These are phyloP conservation scores for Samsoniella hepiali DNA, from an alignment of 2,329 filamentous ascomycete genomes.

Conservation along the genomic window DNA sequence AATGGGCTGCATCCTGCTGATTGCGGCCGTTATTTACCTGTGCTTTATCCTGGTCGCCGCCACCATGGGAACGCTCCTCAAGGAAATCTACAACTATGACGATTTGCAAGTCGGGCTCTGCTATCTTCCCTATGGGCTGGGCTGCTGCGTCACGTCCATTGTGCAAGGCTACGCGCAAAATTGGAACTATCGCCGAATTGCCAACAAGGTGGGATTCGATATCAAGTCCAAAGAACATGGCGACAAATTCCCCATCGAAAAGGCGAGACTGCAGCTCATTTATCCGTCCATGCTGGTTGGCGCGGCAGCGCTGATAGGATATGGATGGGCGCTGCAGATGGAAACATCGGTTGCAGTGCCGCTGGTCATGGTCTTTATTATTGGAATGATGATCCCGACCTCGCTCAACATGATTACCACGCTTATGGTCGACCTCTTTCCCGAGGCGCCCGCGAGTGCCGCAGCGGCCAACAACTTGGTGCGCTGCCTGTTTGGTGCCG, in stretches of 20 bases:
- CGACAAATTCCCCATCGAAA: constrained; percentile 52
- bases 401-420: constrained; percentile 63
- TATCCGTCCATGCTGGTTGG: constrained; percentile 54
- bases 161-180: constrained; percentile 57
- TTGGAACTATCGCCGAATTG: constrained; percentile 70
- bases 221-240: constrained; percentile 57
- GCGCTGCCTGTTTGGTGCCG: constrained; percentile 59
- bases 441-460: constrained; percentile 57
- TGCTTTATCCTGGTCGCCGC: constrained; percentile 54
- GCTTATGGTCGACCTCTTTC: constrained; percentile 61
- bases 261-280: constrained; percentile 51
- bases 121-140: constrained; percentile 52
- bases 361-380: constrained; percentile 53
- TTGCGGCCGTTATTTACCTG: constrained; percentile 53
- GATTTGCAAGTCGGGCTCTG: constrained; percentile 52
- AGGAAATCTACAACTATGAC: constrained; percentile 48
- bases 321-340: constrained; percentile 55
- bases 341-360: constrained; percentile 52
- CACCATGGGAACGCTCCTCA: constrained; percentile 51
- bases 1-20: constrained; percentile 50
- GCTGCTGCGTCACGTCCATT: constrained; percentile 47
- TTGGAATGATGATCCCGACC: constrained; percentile 57
- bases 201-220: constrained; percentile 56
- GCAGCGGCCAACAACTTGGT: constrained; percentile 63
- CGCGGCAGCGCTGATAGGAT: constrained; percentile 50